phyloP scores from a whole-genome alignment of 2,329 filamentous ascomycete genomes.

The Thelonectria olida region DNA sequence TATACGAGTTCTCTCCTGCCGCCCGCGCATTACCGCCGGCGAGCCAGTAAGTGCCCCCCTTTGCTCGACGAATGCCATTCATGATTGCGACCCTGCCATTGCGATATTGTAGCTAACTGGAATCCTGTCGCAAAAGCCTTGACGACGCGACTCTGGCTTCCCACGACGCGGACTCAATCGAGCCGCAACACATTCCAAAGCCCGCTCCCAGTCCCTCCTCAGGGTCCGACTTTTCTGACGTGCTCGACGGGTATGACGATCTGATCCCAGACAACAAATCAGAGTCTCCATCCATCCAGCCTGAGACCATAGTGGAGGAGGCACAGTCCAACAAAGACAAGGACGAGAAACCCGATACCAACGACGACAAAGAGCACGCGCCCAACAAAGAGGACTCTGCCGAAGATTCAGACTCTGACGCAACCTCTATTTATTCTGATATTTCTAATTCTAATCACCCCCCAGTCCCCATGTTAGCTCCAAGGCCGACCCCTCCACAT shows the following conservation, averaged over 20 bases:
- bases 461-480: slow-evolving; percentile 58
- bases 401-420: slow-evolving; percentile 28
- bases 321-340: slow-evolving; percentile 41
- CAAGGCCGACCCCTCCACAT: slow-evolving; percentile 62
- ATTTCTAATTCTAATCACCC: slow-evolving; percentile 50
- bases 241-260: slow-evolving; percentile 55
- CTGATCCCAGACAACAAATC: slow-evolving; percentile 49
- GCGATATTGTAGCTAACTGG: slow-evolving; percentile 39
- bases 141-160: slow-evolving; percentile 37
- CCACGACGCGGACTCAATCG: slow-evolving; percentile 30
- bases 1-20: slow-evolving; percentile 64
- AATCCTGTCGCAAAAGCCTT: slow-evolving; percentile 37
- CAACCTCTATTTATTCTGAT: slow-evolving; percentile 38
- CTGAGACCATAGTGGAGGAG: slow-evolving; percentile 40
- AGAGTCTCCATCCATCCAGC: slow-evolving; percentile 37
- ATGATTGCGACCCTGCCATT: slow-evolving; percentile 19
- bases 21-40: slow-evolving; percentile 29
- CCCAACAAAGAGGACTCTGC: slow-evolving; percentile 8
- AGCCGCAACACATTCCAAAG: slow-evolving; percentile 51
- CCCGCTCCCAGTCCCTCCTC: slow-evolving; percentile 52
- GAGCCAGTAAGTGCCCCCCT: slow-evolving; percentile 39
- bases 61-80: neutral
- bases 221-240: slow-evolving; percentile 54
- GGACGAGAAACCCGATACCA: slow-evolving; percentile 27
- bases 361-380: slow-evolving; percentile 34